These are phyloP conservation scores for Epichloe aotearoae DNA, from an alignment of 2,329 filamentous ascomycete species.

Conservation along the genomic window DNA sequence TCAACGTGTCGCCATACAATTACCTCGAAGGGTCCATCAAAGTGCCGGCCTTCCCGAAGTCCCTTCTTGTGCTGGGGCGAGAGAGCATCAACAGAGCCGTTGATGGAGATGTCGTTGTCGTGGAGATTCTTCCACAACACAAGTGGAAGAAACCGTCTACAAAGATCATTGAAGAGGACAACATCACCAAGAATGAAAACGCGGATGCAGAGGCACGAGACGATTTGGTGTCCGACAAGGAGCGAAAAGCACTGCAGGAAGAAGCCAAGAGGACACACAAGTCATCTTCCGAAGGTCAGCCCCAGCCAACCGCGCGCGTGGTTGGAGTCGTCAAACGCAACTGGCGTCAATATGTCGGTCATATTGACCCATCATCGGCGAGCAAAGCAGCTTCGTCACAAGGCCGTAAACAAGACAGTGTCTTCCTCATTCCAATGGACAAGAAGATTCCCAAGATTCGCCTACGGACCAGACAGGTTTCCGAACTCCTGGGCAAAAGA, in stretches of 20 bases:
- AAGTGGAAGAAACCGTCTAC: conserved; percentile 96
- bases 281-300: conserved; percentile 58
- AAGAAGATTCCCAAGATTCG: conserved; percentile 95
- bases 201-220: conserved; percentile 67
- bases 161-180: conserved; percentile 90
- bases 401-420: conserved; percentile 75
- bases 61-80: conserved; percentile 74
- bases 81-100: conserved; percentile 95
- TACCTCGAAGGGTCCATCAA: conserved; percentile 90
- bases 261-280: conserved; percentile 79
- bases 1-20: conserved; percentile 96
- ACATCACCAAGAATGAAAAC: conserved; percentile 84
- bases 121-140: conserved; percentile 83
- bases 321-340: conserved; percentile 91
- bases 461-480: conserved; percentile 79
- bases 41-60: conserved; percentile 79
- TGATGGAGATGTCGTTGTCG: conserved; percentile 82
- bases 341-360: conserved; percentile 95
- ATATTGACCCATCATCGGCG: conserved; percentile 79
- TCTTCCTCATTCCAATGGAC: conserved; percentile 96
- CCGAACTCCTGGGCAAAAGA: conserved; percentile 79
- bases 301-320: conserved; percentile 83
- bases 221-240: conserved; percentile 75
- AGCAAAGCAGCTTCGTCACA: conserved; percentile 59
- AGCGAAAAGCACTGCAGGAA: conserved; percentile 77